These are phyloP conservation scores for Cordyceps cicadae DNA, from an alignment of 2,329 filamentous ascomycete species.

Conservation along the genomic window DNA sequence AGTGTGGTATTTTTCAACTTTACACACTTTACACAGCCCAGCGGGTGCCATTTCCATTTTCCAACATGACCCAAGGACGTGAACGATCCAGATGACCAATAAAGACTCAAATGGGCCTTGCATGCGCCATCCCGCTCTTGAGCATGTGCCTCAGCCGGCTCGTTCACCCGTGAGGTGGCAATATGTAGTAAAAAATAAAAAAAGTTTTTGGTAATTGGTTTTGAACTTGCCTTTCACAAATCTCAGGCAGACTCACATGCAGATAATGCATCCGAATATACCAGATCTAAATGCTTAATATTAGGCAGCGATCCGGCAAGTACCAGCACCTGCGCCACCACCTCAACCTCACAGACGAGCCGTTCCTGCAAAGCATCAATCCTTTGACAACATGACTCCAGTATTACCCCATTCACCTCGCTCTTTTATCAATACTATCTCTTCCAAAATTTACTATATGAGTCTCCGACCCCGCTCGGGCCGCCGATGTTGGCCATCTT, in stretches of 20 bases:
- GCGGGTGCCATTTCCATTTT: not conserved
- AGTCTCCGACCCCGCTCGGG: not conserved
- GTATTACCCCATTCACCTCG: not conserved
- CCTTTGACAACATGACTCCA: not conserved
- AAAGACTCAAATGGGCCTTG: not conserved
- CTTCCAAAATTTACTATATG: not conserved
- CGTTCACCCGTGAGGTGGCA: not conserved
- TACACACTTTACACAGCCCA: not conserved
- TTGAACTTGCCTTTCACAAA: not conserved
- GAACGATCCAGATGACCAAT: not conserved
- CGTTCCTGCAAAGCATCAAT: not conserved
- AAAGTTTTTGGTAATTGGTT: not conserved
- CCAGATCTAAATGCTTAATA: not conserved
- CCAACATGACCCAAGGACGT: not conserved
- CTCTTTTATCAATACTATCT: not conserved
- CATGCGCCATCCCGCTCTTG: not conserved
- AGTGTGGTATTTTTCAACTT: not conserved
- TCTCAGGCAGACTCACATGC: not conserved
- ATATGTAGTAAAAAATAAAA: constrained; percentile 4
- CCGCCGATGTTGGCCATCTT: not conserved
- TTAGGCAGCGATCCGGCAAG: not conserved
- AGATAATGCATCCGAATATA: not conserved
- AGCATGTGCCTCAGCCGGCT: not conserved
- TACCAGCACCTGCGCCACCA: not conserved
- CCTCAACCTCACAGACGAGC: not conserved